Base-by-base conservation (phyloP, 768 basidiomycete species). In the Lentinula guzmanii region DNA sequence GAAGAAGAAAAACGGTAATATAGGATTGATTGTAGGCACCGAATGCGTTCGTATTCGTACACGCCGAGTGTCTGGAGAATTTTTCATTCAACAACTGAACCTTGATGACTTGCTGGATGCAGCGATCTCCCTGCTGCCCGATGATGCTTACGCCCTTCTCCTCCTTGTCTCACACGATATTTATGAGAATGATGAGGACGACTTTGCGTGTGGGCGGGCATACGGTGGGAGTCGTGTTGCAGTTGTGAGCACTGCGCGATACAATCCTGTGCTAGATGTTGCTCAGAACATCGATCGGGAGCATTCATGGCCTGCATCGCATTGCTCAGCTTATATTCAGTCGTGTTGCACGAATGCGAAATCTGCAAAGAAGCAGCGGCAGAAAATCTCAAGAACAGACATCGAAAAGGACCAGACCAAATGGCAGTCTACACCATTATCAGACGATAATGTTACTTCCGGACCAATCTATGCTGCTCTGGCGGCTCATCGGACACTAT, bases 161-260 rank as follows among this genome's bases (percentile, higher is more conserved):
- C 56, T 76, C 3, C 62, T 76, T 35, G 74, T 76, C 10, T 64
- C 72, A 5, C 72, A 72, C 42, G 75, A 76, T 53, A 66, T 76
- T 1, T 75, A 70, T 48, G 75, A 76, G 56, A 67, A 67, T 56
- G 69, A 71, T 1, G 71, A 76, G 8, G 74, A 76, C 58, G 69
- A 67, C 18, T 76, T 76, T 62, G 70, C 71, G 4, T 75, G 74
- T 61, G 75, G 74, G n/a, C 72, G 75, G 33, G 75, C 75, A 6
- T 76, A 76, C 61, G 75, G 75, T 8, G 75, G 71, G 3, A 73
- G 72, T 60, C 71, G 75, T 8, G 71, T 76, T n/a, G 74, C 75
- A 7, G 73, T 76, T 48, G 67, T 76, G 35, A 75, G 74, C 4
- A 72, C 70, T 4, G 72, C 75, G 1, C 65, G 75, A 18, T 76